Base-by-base conservation (phyloP, 148 eudicot species). In the Beta vulgaris region DNA sequence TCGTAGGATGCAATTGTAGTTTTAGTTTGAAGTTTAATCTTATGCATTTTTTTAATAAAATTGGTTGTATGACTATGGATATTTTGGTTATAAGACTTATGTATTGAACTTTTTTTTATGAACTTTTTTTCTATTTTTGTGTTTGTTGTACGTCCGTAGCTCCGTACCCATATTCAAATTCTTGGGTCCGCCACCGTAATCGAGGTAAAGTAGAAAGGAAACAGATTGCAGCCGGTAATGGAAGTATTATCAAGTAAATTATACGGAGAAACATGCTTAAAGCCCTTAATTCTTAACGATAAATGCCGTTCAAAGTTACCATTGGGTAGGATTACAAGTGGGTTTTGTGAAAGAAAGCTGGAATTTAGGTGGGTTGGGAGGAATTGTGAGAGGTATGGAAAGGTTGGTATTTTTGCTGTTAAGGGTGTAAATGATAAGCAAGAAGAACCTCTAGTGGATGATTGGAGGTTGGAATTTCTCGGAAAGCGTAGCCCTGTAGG, bases 391-490 rank as follows among this genome's bases (percentile, higher is more conserved):
- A 63, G 42, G 49, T 57, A 68, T 57, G 74, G 82, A 11, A 86
- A 35, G 53, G 75, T 39, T 21, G 78, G 64, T 61, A 36, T 66
- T 68, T 74, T 75, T 66, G 71, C 71, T 55, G 78, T 84, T 73
- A 68, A 75, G 67, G 80, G 53, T 76, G 67, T 74, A 61, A 76
- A 72, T 80, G 76, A 69, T 16, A 63, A 74, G 32, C 63, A 82
- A 51, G 69, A 72, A 51, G 84, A 71, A 28, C 63, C 83, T 29
- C 31, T 73, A 54, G 59, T 74, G 37, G 82, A 85, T 71, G 87
- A 90, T 78, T 92, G 97, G 98, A 84, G 90, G 60, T 78, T 88
- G 32, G 87, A 86, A 67, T 91, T 91, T 66, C 70, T 92, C 36
- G 97, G 96, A 42, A 86, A 86, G 77, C 72, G 86, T 23, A 73